Base-by-base conservation (phyloP, 306 rosid species). In the Ceratonia siliqua region DNA sequence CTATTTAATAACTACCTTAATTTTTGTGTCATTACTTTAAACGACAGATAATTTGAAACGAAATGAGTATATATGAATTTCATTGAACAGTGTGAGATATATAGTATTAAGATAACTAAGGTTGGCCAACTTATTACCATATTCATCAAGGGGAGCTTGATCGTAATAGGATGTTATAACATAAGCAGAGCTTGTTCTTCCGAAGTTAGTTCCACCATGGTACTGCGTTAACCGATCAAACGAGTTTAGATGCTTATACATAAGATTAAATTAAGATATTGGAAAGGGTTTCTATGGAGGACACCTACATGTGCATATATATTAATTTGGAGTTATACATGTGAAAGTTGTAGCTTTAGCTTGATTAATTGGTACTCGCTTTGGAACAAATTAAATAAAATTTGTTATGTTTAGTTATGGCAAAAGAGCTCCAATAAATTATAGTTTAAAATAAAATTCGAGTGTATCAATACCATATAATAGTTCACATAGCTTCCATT, bases 401-500 rank as follows among this genome's bases (percentile, higher is more conserved):
- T 55, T 67, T 56, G 9, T 48, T 48, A 27, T 43, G 64, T 50
- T n/a, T 13, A 71, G 52, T 50, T 62, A 13, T 6, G 12, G 55
- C 25, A 58, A 57, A n/a, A n/a, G n/a, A n/a, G n/a, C n/a, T n/a
- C n/a, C n/a, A 28, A 39, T 39, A 39, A 6, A 39, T 4, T n/a
- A n/a, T 18, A 20, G 68, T 66, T 38, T 48, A 2, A 54, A 46
- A 20, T 4, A 14, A 22, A 7, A 36, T 39, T 15, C 10, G 32
- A 64, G 76, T 38, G 76, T 38, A 33, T 57, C 8, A 41, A 33
- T 88, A 90, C 96, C 98, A 93, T 93, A 72, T 93, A 91, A 65
- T 91, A 93, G 64, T 93, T 93, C 69, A 93, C 64, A 71, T 83
- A 93, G 86, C 92, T 89, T 78, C 98, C 98, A 61, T 93, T 89